These are phyloP conservation scores for Tetrahymena borealis DNA, from an alignment of 73 alveolate genomes.

Conservation along the genomic window DNA sequence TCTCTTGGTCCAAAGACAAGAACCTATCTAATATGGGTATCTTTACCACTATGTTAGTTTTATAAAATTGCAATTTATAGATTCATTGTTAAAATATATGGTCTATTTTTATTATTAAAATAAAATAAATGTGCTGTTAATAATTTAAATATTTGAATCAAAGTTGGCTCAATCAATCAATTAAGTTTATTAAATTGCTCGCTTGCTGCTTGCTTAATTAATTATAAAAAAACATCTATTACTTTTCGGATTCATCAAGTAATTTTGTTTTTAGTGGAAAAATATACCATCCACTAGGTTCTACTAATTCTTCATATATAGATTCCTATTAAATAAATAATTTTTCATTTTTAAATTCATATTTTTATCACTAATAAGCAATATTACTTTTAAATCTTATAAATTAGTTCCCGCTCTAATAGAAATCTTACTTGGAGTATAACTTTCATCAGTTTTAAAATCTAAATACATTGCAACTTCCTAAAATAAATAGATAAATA, in stretches of 20 bases:
- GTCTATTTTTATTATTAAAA: conserved; percentile 47
- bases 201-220: too few species aligned
- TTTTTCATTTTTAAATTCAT: neutral
- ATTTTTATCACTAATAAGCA: neutral
- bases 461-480: conserved; percentile 91
- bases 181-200: too few species aligned
- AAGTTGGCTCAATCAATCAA: too few species aligned
- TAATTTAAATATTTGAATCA: neutral
- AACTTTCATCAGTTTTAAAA: conserved; percentile 96
- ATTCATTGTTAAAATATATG: conserved; percentile 83
- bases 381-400: conserved; percentile 67
- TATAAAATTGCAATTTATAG: conserved; percentile 85
- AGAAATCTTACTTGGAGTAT: conserved; percentile 91
- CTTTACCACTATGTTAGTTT: conserved; percentile 96
- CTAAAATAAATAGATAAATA: conserved; percentile 7
- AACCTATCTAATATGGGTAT: conserved; percentile 94
- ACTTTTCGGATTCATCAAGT: conserved; percentile 29
- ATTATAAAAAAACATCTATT: too few species aligned
- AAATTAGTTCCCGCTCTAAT: conserved; percentile 92
- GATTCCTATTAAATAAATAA: conserved; percentile 50
- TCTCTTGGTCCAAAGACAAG: conserved; percentile 96
- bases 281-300: conserved; percentile 96
- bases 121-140: neutral
- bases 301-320: conserved; percentile 87
- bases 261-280: conserved; percentile 52